These are phyloP conservation scores for Porodaedalea pini DNA, from an alignment of 1,284 basidiomycete species.

Conservation along the genomic window DNA sequence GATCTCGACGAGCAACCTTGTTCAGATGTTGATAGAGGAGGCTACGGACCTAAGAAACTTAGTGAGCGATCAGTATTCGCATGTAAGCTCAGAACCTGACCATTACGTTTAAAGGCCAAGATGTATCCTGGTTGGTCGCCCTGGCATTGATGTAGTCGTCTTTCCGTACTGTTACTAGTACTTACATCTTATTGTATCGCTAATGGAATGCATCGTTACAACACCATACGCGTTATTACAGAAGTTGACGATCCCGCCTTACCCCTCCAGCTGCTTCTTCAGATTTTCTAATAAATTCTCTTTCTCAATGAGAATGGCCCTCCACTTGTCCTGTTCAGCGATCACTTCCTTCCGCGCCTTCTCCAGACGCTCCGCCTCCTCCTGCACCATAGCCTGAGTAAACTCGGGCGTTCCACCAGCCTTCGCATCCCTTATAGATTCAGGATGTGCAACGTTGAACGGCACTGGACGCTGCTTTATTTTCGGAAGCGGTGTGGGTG, in stretches of 20 bases:
- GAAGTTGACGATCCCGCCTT: neutral
- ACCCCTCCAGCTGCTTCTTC: conserved; percentile 46
- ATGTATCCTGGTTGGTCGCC: conserved; percentile 89
- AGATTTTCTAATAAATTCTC: conserved; percentile 67
- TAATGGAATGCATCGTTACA: conserved; percentile 2
- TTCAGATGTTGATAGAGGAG: conserved; percentile 87
- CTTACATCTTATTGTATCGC: conserved; percentile 4
- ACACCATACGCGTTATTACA: neutral
- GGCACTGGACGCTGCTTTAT: conserved; percentile 61
- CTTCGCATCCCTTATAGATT: conserved; percentile 59
- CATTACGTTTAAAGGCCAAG: conserved; percentile 44
- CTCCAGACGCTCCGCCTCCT: conserved; percentile 80
- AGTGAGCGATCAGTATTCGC: conserved; percentile 42
- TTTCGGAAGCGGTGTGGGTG: conserved; percentile 80
- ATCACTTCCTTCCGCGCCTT: conserved; percentile 68
- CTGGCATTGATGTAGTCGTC: conserved; percentile 55
- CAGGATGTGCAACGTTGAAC: conserved; percentile 64
- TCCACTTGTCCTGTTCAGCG: conserved; percentile 61
- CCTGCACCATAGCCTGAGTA: conserved; percentile 76
- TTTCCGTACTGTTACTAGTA: conserved; percentile 19
- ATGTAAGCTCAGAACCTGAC: neutral
- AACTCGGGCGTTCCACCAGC: conserved; percentile 73
- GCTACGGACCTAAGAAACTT: conserved; percentile 73
- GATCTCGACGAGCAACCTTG: conserved; percentile 79
- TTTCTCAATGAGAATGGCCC: conserved; percentile 59